These are phyloP conservation scores for Hypsizygus ulmarius DNA, from an alignment of 1,284 basidiomycete genomes.

Conservation along the genomic window DNA sequence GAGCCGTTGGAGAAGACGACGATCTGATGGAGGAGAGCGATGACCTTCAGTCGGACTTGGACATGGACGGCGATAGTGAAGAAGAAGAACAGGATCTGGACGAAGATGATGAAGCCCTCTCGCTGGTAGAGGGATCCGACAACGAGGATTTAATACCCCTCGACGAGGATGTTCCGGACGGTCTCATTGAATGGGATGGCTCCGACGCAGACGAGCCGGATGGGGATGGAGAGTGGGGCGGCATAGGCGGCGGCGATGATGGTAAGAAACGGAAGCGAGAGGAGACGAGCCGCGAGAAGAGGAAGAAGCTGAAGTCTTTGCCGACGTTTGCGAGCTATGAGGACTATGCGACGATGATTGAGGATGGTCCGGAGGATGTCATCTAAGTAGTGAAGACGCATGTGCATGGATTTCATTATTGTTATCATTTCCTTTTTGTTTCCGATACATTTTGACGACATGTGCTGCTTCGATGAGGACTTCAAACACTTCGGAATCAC, in stretches of 20 bases:
- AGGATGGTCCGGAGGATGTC: conserved; percentile 76
- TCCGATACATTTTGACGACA: too few relatives aligned
- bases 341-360: conserved; percentile 92
- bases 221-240: conserved; percentile 19
- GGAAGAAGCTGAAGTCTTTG: conserved; percentile 71
- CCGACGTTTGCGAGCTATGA: conserved; percentile 95
- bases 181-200: conserved; percentile 23
- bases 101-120: conserved; percentile 32
- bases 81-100: conserved; percentile 33
- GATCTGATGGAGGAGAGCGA: conserved; percentile 41
- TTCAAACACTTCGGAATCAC: too few relatives aligned
- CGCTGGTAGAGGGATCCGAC: conserved; percentile 65
- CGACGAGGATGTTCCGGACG: conserved; percentile 19
- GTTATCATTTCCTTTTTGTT: too few relatives aligned
- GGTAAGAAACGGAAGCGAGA: conserved; percentile 34
- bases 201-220: conserved; percentile 15
- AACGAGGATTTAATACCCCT: conserved; percentile 65
- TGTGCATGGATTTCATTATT: too few relatives aligned
- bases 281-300: conserved; percentile 46
- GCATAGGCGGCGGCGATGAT: conserved; percentile 29
- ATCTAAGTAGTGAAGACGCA: conserved; percentile 28
- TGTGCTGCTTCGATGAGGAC: too few relatives aligned
- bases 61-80: conserved; percentile 26
- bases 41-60: conserved; percentile 24
- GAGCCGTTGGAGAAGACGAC: conserved; percentile 44